Base-by-base conservation (phyloP, 306 rosid genomes). In the Ceratonia siliqua region DNA sequence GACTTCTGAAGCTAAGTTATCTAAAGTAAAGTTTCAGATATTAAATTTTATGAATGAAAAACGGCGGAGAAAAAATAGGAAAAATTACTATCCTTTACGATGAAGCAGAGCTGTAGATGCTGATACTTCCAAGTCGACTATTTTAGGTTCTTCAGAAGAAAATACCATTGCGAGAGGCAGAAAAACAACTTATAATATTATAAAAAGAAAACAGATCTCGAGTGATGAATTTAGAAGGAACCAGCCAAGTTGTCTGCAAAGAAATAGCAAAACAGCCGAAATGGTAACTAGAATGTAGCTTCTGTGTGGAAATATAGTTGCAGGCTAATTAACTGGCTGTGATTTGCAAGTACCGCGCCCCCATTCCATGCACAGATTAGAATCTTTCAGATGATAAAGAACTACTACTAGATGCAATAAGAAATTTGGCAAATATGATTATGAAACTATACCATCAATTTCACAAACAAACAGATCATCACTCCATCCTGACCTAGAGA, bases 391-490 rank as follows among this genome's bases (percentile, higher is more conserved):
- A 74, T 68, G 75, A 79, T 24, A 70, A 68, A 45, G 54, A 82
- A 72, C 58, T 58, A 75, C 49, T 56, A 21, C 27, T 68, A 79
- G 78, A 77, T 67, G 77, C 80, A 72, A 57, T 68, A 69, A 79
- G 83, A 85, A 83, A 79, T 59, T 77, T 79, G 78, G 74, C 62
- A 81, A 77, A 83, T 86, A 83, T 81, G 81, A 78, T 73, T 85
- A 79, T 74, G 81, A 81, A 88, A 81, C 81, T 87, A 82, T 87
- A 84, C 79, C 77, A 77, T 72, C 84, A 78, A 70, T 73, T 79
- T 86, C 91, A 88, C 87, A 93, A 89, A 83, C 92, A 89, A 87
- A 89, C 89, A 65, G 80, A 86, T 79, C 68, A 86, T 22, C 91
- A 89, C 84, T 83, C 89, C 85, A 86, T 82, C 85, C 82, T 85